These are phyloP conservation scores for Quercus suber DNA, from an alignment of 306 rosid genomes.

Conservation along the genomic window DNA sequence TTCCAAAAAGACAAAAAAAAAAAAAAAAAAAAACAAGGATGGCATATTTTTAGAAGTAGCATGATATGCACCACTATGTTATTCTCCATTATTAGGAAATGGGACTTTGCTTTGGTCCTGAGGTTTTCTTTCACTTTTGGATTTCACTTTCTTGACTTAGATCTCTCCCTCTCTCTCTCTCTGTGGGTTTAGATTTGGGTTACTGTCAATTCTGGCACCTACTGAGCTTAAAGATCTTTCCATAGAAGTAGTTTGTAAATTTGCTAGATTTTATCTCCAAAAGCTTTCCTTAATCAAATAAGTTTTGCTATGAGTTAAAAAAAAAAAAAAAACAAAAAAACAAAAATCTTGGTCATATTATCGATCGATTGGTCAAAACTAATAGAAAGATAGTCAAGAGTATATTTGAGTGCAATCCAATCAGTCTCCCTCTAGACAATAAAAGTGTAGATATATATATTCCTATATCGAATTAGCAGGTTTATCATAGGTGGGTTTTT, in stretches of 20 bases:
- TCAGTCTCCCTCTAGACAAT: constrained; percentile 30
- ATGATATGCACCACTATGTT: background rate
- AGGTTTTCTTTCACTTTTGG: background rate
- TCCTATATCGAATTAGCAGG: constrained; percentile 20
- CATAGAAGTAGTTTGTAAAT: constrained; percentile 1
- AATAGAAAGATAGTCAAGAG: constrained; percentile 47
- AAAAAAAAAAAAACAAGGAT: background rate
- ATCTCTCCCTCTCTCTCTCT: too few relatives aligned
- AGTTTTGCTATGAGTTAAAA: constrained; percentile 13
- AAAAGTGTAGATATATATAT: constrained; percentile 28
- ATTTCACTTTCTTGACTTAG: background rate
- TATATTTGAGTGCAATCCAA: constrained; percentile 68
- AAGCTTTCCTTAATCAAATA: constrained; percentile 33
- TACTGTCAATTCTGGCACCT: constrained; percentile 8
- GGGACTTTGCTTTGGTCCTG: constrained; percentile 3
- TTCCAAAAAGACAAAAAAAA: background rate
- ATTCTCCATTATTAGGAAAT: background rate
- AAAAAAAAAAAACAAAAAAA: constrained; percentile 30
- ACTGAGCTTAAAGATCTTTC: constrained; percentile 5
- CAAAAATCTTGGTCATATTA: constrained; percentile 23
- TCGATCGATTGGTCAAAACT: constrained; percentile 51
- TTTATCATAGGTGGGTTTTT: constrained; percentile 22
- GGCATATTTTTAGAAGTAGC: background rate
- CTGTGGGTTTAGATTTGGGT: background rate
- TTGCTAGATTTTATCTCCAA: constrained; percentile 1